Conservation (phyloP, 78 protist species). For the Polysphondylium violaceum region DNA sequence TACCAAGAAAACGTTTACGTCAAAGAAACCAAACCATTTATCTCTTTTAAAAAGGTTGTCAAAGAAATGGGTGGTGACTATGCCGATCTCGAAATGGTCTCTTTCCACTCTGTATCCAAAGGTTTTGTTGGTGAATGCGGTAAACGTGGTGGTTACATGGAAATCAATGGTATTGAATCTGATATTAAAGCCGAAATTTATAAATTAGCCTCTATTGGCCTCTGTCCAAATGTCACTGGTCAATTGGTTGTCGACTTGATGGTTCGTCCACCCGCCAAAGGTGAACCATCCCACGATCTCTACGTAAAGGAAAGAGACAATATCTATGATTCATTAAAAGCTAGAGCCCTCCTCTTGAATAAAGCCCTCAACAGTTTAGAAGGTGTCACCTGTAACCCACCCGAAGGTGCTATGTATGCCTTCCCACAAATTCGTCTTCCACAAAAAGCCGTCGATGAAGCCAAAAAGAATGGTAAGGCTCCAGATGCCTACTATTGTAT, state of each 20-base stretch:
- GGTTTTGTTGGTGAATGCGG: conserved; percentile 99
- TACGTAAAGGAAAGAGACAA: conserved; percentile 87
- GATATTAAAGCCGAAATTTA: conserved; percentile 87
- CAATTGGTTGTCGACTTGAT: conserved; percentile 93
- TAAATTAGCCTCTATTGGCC: conserved; percentile 94
- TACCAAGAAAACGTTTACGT: conserved; percentile 98
- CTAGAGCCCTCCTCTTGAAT: conserved; percentile 81
- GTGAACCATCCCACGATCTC: conserved; percentile 89
- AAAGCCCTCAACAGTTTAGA: conserved; percentile 87
- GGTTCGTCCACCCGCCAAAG: conserved; percentile 95
- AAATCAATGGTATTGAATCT: conserved; percentile 75
- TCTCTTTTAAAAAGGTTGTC: conserved; percentile 93
- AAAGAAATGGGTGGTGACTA: conserved; percentile 58
- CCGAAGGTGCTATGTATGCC: conserved; percentile 97
- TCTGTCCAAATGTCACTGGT: conserved; percentile 97
- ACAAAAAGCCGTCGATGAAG: conserved; percentile 89
- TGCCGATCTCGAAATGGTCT: conserved; percentile 85
- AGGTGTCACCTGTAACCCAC: conserved; percentile 89
- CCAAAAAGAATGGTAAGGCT: conserved; percentile 76
- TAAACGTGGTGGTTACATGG: conserved; percentile 97
- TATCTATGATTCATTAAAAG: conserved; percentile 84
- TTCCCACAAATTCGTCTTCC: conserved; percentile 98
- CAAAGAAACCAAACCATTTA: conserved; percentile 84
- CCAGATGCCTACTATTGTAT: conserved; percentile 97
- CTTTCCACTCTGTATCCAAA: conserved; percentile 98